These are phyloP conservation scores for Uronychia setigera DNA, from an alignment of 73 alveolate genomes.

Conservation along the genomic window DNA sequence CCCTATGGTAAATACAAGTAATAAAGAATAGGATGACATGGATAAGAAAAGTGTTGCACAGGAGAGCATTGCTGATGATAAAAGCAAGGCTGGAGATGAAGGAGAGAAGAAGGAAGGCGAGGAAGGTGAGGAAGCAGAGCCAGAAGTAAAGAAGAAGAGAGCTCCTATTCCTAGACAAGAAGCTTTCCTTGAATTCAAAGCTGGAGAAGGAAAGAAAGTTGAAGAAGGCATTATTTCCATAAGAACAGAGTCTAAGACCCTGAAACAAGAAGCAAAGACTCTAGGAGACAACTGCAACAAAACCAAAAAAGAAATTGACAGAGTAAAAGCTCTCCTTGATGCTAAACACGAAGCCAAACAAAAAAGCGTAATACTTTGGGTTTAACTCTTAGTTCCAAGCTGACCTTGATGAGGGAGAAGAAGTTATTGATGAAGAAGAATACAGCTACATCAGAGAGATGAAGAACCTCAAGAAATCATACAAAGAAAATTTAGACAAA, in stretches of 20 bases:
- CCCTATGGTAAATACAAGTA: background rate
- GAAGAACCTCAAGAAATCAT: constrained; percentile 88
- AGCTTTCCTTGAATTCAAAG: constrained; percentile 86
- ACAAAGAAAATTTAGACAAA: constrained; percentile 87
- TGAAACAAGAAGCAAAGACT: constrained; percentile 64
- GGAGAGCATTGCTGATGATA: constrained; percentile 48
- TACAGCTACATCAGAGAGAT: constrained; percentile 81
- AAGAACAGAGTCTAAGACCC: constrained; percentile 82
- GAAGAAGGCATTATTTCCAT: constrained; percentile 72
- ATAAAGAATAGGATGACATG: constrained; percentile 8
- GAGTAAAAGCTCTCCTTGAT: constrained; percentile 62
- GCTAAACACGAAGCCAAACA: constrained; percentile 83
- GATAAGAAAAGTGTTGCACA: constrained; percentile 55
- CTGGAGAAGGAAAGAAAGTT: constrained; percentile 82
- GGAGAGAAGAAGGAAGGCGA: constrained; percentile 7
- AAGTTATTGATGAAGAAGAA: constrained; percentile 97
- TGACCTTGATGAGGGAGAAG: constrained; percentile 40
- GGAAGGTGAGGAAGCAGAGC: constrained; percentile 5
- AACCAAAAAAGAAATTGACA: constrained; percentile 66
- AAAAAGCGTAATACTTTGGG: constrained; percentile 31
- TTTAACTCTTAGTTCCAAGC: constrained; percentile 17
- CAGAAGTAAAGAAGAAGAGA: constrained; percentile 17
- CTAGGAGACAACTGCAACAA: constrained; percentile 47
- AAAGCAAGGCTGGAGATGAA: constrained; percentile 10
- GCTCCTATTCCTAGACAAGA: constrained; percentile 47